Conservation (phyloP, 1,284 basidiomycete species). For the Melampsora americana region DNA sequence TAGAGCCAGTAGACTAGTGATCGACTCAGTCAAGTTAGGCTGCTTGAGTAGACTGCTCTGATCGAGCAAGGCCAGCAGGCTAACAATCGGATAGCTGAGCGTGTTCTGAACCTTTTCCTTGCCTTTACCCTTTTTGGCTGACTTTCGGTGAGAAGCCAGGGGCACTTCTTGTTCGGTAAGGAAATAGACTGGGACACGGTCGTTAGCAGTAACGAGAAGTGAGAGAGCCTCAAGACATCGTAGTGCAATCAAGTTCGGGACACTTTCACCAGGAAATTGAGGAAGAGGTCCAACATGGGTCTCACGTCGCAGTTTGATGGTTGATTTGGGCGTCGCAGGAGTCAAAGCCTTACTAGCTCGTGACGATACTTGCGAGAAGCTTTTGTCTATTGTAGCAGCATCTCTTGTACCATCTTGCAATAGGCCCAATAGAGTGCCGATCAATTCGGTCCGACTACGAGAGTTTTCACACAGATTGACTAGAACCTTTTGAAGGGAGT, state of each 20-base stretch:
- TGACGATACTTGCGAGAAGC: slow-evolving; percentile 86
- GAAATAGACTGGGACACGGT: slow-evolving; percentile 82
- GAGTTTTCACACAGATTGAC: slow-evolving; percentile 93
- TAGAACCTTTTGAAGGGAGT: slow-evolving; percentile 80
- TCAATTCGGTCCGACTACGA: slow-evolving; percentile 83
- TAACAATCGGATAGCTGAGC: slow-evolving; percentile 79
- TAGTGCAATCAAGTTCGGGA: slow-evolving; percentile 86
- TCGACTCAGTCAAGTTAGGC: slow-evolving; percentile 82
- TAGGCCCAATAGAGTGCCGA: slow-evolving; percentile 86
- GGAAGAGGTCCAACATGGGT: slow-evolving; percentile 57
- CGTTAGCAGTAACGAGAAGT: slow-evolving; percentile 78
- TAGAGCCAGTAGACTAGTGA: slow-evolving; percentile 76
- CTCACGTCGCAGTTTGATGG: slow-evolving; percentile 59
- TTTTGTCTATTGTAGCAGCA: slow-evolving; percentile 83
- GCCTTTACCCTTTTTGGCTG: slow-evolving; percentile 81
- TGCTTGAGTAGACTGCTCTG: slow-evolving; percentile 77
- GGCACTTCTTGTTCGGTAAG: slow-evolving; percentile 86
- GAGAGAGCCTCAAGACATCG: slow-evolving; percentile 83
- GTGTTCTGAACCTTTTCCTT: slow-evolving; percentile 71
- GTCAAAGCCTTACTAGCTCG: slow-evolving; percentile 63
- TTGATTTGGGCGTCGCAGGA: slow-evolving; percentile 64
- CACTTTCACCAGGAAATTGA: slow-evolving; percentile 71
- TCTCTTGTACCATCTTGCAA: slow-evolving; percentile 93
- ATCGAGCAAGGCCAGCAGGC: slow-evolving; percentile 79
- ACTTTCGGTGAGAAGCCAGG: slow-evolving; percentile 65